Conservation (phyloP, 208 protist species). For the Wallacemonas sp. region DNA sequence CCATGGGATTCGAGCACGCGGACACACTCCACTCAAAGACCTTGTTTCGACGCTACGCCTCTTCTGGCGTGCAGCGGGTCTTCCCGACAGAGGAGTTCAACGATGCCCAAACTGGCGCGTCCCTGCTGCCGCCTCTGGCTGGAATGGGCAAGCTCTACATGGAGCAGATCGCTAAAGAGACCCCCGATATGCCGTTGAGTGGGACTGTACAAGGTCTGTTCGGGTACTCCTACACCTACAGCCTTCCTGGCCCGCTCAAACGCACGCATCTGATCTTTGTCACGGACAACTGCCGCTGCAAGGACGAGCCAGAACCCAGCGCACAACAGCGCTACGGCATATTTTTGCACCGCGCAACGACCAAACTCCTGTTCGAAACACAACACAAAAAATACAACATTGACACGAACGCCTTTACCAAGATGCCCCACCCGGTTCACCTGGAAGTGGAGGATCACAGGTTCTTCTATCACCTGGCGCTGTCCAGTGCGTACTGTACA, state of each 20-base stretch:
- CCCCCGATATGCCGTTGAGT: neutral
- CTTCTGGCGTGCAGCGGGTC: neutral
- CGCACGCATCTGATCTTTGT: neutral
- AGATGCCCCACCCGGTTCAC: neutral
- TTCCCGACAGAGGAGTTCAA: neutral
- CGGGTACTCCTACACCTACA: conserved; percentile 2
- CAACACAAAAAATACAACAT: neutral
- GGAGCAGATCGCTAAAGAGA: neutral
- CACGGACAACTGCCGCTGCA: neutral
- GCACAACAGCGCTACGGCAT: neutral
- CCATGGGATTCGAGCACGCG: neutral
- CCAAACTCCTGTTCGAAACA: neutral
- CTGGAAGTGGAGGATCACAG: neutral
- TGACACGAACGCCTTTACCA: neutral
- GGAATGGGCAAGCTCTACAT: conserved; percentile 6
- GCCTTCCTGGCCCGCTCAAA: neutral
- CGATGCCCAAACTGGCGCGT: neutral
- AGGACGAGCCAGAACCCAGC: neutral
- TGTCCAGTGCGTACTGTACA: neutral
- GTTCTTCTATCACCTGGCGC: neutral
- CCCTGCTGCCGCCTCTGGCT: neutral
- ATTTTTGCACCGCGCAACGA: neutral
- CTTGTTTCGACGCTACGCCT: neutral
- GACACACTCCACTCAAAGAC: neutral
- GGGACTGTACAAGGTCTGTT: neutral